Evolutionary conservation across 345 rosid genomes (phyloP), one percentile per base, ranked within the genome.

Genomic region (Linum usitatissimum): DNA sequence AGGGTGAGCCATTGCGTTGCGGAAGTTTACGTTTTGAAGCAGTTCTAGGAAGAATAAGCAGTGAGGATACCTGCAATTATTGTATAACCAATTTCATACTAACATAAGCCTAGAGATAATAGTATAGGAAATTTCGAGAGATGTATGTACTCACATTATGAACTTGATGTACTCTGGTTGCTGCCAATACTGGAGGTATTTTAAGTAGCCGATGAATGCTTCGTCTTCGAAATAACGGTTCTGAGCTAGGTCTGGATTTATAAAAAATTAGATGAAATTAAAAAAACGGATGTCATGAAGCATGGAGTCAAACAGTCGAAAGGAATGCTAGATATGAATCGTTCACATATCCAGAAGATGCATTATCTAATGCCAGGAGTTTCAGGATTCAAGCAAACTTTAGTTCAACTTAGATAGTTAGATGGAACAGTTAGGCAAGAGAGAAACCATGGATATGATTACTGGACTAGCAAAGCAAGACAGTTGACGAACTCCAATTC

Each of bases 151-250:
- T 86, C 73, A 94, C 99, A 90, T 94, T 51, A 94, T 83, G 73
- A 81, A 94, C 66, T 90, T 94, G 40, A 83, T 73, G 71, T 90
- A 90, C 76, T 94, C 97, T 0, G 96, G 96, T 12, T 73, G 93
- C 66, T 90, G 96, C 99, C 95, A 94, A 71, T 94, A 94, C 66
- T 81, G 91, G 64, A 94, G 97, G 72, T 90, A 94, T 66, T 94
- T 94, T 81, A 94, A 78, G 83, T 94, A 94, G 19, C 90, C 97
- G 70, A 94, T 85, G 74, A 90, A 94, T 5, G 99, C 86, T 76
- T 90, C 97, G 62, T 94, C 99, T 40, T 94, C 99, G 63, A 94
- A 88, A 79, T 94, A 88, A 8, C 97, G 95, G 67, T 94, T 94
- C 78, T 94, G 99, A 61, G 99, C 99, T 78, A 94, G 79, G 83